Conservation (phyloP, 345 rosid genomes). For the Ceriops zippeliana region DNA sequence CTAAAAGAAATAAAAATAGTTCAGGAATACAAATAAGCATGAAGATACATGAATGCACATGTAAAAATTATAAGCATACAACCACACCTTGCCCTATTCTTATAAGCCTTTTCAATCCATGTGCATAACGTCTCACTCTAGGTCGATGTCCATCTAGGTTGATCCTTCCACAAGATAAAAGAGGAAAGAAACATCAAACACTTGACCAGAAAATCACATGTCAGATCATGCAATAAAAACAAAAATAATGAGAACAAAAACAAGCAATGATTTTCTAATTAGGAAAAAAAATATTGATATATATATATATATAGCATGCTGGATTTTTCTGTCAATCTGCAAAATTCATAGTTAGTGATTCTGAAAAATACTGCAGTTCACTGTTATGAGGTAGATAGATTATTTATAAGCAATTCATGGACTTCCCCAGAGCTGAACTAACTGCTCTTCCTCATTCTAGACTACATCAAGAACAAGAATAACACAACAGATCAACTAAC, state of each 20-base stretch:
- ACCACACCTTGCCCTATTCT: slow-evolving; percentile 86
- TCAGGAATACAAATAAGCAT: not conserved
- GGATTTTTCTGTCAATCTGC: not conserved
- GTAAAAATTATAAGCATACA: not conserved
- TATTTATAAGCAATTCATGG: not conserved
- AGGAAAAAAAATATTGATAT: not conserved
- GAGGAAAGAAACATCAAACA: slow-evolving; percentile 12
- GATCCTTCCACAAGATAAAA: slow-evolving; percentile 46
- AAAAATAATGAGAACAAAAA: not conserved
- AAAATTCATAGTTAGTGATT: not conserved
- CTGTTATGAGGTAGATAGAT: not conserved
- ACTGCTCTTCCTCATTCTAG: not conserved
- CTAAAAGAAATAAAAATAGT: slow-evolving; percentile 38
- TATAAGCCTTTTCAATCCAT: slow-evolving; percentile 70
- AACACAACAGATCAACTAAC: too few relatives aligned
- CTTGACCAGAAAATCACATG: slow-evolving; percentile 1
- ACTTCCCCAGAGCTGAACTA: not conserved
- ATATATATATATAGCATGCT: not conserved
- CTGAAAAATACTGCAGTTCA: too few relatives aligned
- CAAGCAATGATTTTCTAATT: not conserved
- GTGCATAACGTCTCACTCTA: slow-evolving; percentile 84
- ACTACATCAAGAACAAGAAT: too few relatives aligned
- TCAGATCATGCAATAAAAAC: not conserved
- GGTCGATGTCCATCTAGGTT: slow-evolving; percentile 87
- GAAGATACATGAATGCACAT: not conserved